A percentile compares a stretch with the other conserved stretches of the same genome.
Evolutionary conservation across 2,329 filamentous ascomycete genomes (phyloP).

Genomic region (Penicillium oxalicum): DNA sequence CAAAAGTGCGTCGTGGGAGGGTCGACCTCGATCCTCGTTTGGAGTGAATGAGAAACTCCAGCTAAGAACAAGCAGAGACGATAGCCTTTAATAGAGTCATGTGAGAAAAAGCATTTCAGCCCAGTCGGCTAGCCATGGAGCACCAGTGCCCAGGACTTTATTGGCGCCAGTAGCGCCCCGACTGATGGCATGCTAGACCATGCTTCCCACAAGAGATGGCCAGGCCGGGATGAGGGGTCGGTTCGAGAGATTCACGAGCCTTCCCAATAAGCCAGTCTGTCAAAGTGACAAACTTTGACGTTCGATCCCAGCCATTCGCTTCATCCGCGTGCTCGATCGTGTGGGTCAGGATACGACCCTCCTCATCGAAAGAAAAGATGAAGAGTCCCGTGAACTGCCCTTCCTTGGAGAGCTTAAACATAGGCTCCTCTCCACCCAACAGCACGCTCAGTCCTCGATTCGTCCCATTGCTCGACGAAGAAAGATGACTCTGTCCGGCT

Average conservation of each 20-base stretch:
- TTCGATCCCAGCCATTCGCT: constrained; percentile 73
- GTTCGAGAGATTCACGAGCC: constrained; percentile 49
- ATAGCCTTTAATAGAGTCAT: no score
- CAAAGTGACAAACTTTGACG: constrained; percentile 77
- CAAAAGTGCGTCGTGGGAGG: no score
- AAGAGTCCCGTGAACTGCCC: constrained; percentile 87
- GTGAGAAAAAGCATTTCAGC: no score
- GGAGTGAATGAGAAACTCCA: no score
- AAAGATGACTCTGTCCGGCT: constrained; percentile 12
- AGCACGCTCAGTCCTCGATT: constrained; percentile 41
- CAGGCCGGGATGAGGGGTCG: constrained; percentile 22
- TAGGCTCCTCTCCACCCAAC: constrained; percentile 49
- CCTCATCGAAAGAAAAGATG: constrained; percentile 87
- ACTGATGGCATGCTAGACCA: constrained; percentile 2
- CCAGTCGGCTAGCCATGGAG: not conserved
- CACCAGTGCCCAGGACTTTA: not conserved
- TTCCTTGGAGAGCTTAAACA: constrained; percentile 50
- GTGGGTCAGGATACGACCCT: constrained; percentile 77
- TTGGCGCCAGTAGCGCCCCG: not conserved
- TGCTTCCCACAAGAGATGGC: constrained; percentile 21
- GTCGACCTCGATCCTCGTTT: no score
- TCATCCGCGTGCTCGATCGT: constrained; percentile 92
- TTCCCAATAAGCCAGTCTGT: constrained; percentile 92
- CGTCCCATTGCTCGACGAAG: constrained; percentile 26
- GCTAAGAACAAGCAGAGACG: no score